These are phyloP conservation scores for Glycine latifolia DNA, from an alignment of 306 rosid genomes.

Conservation along the genomic window DNA sequence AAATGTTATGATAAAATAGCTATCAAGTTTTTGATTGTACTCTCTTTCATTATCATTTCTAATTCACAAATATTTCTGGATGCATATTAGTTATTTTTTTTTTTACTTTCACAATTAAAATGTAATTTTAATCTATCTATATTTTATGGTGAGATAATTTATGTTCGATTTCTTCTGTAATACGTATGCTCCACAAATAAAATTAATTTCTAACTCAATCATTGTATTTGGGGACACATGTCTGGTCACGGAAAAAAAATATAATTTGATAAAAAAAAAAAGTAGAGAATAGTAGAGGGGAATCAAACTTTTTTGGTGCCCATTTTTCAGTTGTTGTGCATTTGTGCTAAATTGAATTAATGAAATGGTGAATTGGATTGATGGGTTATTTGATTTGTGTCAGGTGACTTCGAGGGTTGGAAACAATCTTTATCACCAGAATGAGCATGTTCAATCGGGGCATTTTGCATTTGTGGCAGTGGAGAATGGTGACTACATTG, in stretches of 20 bases:
- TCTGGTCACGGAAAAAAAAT: no score
- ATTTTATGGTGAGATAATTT: fast-evolving
- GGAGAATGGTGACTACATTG: constrained; percentile 62
- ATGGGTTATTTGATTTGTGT: constrained; percentile 19
- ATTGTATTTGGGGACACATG: no score
- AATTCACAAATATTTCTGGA: background rate
- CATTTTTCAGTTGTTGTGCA: background rate
- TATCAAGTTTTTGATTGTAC: background rate
- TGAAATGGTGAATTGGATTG: background rate
- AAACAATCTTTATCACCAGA: constrained; percentile 50
- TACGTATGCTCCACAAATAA: no score
- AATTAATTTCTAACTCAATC: no score
- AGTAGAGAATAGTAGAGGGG: no score
- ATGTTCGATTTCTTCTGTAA: no score
- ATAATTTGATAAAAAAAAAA: no score
- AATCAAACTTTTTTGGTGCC: background rate
- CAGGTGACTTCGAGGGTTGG: constrained; percentile 65
- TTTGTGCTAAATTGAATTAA: background rate
- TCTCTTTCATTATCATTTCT: background rate
- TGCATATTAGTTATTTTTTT: no score
- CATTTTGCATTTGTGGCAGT: constrained; percentile 61
- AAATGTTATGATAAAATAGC: background rate
- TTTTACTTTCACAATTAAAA: no score
- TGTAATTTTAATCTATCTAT: no score
- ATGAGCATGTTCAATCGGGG: constrained; percentile 57